Base-by-base conservation (phyloP, 2,329 filamentous ascomycete species). In the Proliferodiscus dingleyae region DNA sequence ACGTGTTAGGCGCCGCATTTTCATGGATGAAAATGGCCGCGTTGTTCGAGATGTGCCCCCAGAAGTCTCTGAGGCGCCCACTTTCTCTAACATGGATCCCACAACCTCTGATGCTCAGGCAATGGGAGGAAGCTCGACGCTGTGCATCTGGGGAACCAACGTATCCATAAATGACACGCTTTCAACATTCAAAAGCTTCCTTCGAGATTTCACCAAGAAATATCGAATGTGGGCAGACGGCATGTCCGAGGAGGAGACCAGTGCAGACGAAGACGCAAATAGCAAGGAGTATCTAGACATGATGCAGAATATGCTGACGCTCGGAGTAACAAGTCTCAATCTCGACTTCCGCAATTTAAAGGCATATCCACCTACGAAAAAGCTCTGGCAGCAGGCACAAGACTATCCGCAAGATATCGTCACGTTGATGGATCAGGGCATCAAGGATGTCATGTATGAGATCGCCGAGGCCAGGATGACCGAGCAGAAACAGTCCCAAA, bases 401-500 rank as follows among this genome's bases (percentile, higher is more conserved):
- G 84, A 87, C 11, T 98, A 96, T 62, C 93, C 93, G 0, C 89
- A 93, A 61, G 93, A 98, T 74, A 90, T 98, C 43, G 86, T 98
- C 36, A 90, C 91, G 2, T 76, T 97, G 37, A 95, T 98, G 85
- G 94, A 98, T 75, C 88, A 95, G 66, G 83, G 83, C 5, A 80
- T 96, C 41, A 94, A 95, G 63, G 91, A 98, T 68, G 75, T 89
- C 43, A 95, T 97, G 84, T 80, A 93, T 19, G 90, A 95, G 62
- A 71, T 97, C 40, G 89, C 91, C 1, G 80, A 87, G 51, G 83
- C 84, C 49, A 85, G 94, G 59, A 87, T 86, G 74, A 73, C 83
- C 26, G 80, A 80, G 49, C 75, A 85, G 61, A 78, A 84, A 54
- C 68, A 64, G 36, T 77, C 77, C n/a, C 80, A 80, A 59, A 78